Base-by-base conservation (phyloP, 768 basidiomycete species). In the Sporobolomyces roseus region DNA sequence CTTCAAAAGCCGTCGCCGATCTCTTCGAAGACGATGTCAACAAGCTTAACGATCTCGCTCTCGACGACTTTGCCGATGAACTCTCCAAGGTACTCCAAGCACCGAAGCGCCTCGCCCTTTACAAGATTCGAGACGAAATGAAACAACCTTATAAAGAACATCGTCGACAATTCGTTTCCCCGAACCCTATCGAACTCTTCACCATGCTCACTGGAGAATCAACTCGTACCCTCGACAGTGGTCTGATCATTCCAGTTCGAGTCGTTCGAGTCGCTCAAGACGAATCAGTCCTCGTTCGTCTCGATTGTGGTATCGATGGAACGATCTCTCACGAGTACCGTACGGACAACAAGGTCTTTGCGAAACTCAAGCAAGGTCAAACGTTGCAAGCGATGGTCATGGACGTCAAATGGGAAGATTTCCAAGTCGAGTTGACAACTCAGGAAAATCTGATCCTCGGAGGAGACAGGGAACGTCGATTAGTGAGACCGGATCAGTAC, bases 151-250 rank as follows among this genome's bases (percentile, higher is more conserved):
- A 88, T 76, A 82, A 84, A 29, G 96, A 99, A 76, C 80, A 82
- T 67, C 85, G 96, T 55, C 77, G 79, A 0, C 77, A 81, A 43
- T 96, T 92, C 82, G 78, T 79, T 9, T 74, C 83, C 21, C 88
- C 92, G 9, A 78, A 79, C 16, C 81, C 85, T 13, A 88, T 87
- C 88, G 89, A 96, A 64, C 84, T 94, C 32, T 80, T 97, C 74
- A 91, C 90, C 2, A 97, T 96, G 93, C 85, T 98, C 58, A 92
- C 91, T 45, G 92, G 93, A 33, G 96, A 98, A 81, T 93, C 93
- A 8, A 78, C 80, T 46, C 81, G 84, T 48, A 93, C 91, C 3
- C 82, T 99, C 65, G 83, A 83, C 63, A 80, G 84, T 38, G 92
- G 92, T 49, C 82, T 91, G 60, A 88, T 93, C 73, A 85, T 99